Percentiles rank a stretch among this genome's conserved stretches.
Evolutionary conservation across 2,329 filamentous ascomycete species (phyloP).

Genomic region (Calcarisporium arbuscula): DNA sequence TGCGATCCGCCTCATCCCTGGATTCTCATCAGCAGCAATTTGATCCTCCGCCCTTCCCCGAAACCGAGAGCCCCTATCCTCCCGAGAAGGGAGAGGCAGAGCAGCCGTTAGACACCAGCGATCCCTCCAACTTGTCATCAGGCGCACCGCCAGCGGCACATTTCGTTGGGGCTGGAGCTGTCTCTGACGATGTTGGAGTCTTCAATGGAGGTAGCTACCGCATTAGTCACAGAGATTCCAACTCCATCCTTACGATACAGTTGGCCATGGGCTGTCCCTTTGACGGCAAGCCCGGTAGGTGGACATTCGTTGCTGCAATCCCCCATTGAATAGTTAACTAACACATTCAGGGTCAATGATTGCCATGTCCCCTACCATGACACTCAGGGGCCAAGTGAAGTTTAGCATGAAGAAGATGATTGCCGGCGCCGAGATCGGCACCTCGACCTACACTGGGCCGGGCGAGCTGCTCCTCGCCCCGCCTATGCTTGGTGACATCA

Average conservation of each 20-base stretch:
- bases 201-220: constrained; percentile 96
- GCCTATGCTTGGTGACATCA: constrained; percentile 74
- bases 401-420: constrained; percentile 92
- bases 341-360: constrained; percentile 68
- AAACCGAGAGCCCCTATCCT: constrained; percentile 16
- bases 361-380: constrained; percentile 85
- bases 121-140: constrained; percentile 25
- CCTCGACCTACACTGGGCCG: constrained; percentile 78
- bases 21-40: too few species aligned
- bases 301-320: not conserved
- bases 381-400: constrained; percentile 73
- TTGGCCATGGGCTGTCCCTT: constrained; percentile 84
- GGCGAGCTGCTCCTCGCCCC: constrained; percentile 86
- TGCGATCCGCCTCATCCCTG: not conserved
- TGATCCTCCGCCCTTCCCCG: constrained; percentile 18
- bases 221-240: constrained; percentile 86
- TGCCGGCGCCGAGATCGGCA: constrained; percentile 69
- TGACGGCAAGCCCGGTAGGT: constrained; percentile 64
- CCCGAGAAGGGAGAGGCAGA: constrained; percentile 22
- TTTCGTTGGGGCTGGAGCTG: constrained; percentile 56
- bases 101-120: constrained; percentile 15
- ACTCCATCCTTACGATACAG: constrained; percentile 83
- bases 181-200: constrained; percentile 81
- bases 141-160: constrained; percentile 41
- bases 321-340: constrained; percentile 4